Evolutionary conservation across 805 yeast genomes (phyloP), one percentile per base, ranked within the genome.

Genomic region (Suhomyces xylopsoci): DNA sequence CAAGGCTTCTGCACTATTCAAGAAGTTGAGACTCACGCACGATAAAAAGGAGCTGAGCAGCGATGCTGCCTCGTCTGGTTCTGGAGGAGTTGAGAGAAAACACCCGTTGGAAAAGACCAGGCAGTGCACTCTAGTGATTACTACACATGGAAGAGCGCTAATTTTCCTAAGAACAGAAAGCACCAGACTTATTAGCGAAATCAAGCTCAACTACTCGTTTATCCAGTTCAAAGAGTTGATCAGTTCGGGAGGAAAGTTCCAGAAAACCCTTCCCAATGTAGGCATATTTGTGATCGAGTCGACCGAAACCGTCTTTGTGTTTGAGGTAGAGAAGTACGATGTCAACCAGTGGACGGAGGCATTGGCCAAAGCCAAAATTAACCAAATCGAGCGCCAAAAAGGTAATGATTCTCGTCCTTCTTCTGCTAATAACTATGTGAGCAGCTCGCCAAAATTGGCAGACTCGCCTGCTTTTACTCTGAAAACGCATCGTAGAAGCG

Each of bases 101-200:
- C 59, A 43, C 50, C 65, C 51, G 58, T 47, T 56, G 38, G 80
- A 76, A 6, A 76, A 70, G 45, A 71, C 71, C 49, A 66, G 74
- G 51, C 72, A 75, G 8, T 78, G 88, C 56, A 77, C 85, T 1
- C 59, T 85, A 53, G 57, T 87, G 12, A 70, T 85, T 0, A 87
- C 92, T 1, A 74, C 82, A 1, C 78, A 78, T 62, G 93, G 91
- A 1, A 72, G 92, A 47, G 82, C 81, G 0, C 65, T 88, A 53
- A 62, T 87, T 1, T 81, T 87, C 55, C 67, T 70, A 58, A 67
- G 78, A 30, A 71, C 67, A 42, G 79, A 71, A 51, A 64, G 73
- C 34, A 61, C 74, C 38, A 80, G 79, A 52, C 61, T 85, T 44
- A 70, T 77, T 15, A 71, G 78, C 15, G 90, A 85, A 52, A 74